Evolutionary conservation across 306 rosid genomes (phyloP).

Genomic region (Luffa acutangula): DNA sequence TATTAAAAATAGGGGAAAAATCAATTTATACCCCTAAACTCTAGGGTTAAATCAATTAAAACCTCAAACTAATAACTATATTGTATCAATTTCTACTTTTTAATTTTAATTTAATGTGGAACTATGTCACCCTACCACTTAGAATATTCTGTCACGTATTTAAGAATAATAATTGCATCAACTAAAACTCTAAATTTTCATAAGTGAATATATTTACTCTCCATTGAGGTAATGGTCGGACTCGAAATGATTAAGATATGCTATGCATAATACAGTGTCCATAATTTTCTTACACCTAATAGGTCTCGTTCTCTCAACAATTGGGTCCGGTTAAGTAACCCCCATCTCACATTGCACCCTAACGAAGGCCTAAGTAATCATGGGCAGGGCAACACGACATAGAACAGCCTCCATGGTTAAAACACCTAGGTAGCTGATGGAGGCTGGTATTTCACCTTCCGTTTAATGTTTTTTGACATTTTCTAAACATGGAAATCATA

Average conservation of each 20-base stretch:
- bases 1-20: background rate
- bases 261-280: background rate
- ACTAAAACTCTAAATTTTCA: too few species aligned
- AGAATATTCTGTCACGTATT: too few species aligned
- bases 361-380: background rate
- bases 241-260: background rate
- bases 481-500: background rate
- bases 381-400: background rate
- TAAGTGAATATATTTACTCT: too few species aligned
- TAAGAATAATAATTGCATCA: too few species aligned
- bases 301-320: background rate
- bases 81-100: too few species aligned
- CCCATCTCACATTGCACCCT: background rate
- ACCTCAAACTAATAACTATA: too few species aligned
- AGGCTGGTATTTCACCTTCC: background rate
- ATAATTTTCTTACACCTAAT: background rate
- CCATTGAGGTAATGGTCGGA: background rate
- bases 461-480: background rate
- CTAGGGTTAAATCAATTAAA: too few species aligned
- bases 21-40: too few species aligned
- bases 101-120: too few species aligned
- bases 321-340: background rate
- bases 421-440: background rate
- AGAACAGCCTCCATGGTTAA: background rate
- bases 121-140: too few species aligned